These are phyloP conservation scores for Magnusiomyces suaveolens DNA, from an alignment of 1,139 yeast genomes.

Conservation along the genomic window DNA sequence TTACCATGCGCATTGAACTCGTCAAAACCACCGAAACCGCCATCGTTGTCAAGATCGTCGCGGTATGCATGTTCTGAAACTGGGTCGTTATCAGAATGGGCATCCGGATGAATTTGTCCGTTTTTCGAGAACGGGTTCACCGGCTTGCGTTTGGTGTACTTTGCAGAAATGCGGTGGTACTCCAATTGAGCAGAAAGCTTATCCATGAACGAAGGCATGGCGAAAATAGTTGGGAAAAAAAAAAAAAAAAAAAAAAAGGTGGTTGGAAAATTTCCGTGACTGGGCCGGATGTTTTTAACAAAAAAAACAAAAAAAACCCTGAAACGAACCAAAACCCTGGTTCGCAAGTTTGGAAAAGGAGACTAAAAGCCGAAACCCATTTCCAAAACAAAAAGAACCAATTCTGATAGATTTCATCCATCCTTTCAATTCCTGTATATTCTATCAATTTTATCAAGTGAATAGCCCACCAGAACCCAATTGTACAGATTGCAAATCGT, in stretches of 20 bases:
- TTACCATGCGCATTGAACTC: neutral
- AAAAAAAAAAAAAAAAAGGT: too few relatives aligned
- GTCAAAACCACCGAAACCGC: neutral
- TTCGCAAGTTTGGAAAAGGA: too few relatives aligned
- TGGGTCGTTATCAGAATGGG: too few relatives aligned
- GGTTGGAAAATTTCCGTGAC: neutral
- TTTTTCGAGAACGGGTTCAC: neutral
- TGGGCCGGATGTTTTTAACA: too few relatives aligned
- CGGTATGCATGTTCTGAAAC: too few relatives aligned
- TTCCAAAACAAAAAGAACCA: too few relatives aligned
- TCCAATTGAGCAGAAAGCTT: neutral
- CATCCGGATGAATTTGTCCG: too few relatives aligned
- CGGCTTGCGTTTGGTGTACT: neutral
- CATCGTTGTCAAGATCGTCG: neutral
- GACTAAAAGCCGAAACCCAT: too few relatives aligned
- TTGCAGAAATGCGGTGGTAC: conserved; percentile 1
- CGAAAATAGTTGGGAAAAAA: too few relatives aligned
- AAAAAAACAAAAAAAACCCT: neutral
- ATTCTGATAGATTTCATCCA: neutral
- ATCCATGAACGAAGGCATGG: conserved; percentile 1
- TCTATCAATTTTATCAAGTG: neutral
- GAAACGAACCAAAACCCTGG: too few relatives aligned
- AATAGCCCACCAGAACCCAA: too few relatives aligned
- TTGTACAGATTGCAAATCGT: too few relatives aligned
- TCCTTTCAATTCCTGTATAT: neutral